phyloP scores from a whole-genome alignment of 176 grass and related monocot genomes.

The Cenchrus purpureus region DNA sequence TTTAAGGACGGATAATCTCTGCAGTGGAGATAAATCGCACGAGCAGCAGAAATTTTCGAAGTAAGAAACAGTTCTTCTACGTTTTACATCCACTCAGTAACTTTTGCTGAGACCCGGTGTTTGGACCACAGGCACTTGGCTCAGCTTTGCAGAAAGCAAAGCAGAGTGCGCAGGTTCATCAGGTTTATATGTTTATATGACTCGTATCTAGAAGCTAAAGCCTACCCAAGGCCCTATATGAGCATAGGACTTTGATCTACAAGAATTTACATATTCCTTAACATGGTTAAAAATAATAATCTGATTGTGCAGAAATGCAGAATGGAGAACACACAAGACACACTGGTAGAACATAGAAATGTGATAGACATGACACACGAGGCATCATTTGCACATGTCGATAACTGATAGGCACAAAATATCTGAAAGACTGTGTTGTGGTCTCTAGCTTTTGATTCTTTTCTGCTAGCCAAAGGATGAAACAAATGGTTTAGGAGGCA shows the following conservation, averaged over 20 bases:
- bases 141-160: too few relatives aligned
- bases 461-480: conserved; percentile 1
- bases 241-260: too few relatives aligned
- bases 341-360: not conserved
- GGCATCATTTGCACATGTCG: not conserved
- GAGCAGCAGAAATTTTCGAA: not conserved
- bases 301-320: not conserved
- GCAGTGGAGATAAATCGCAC: conserved; percentile 9
- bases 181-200: too few relatives aligned
- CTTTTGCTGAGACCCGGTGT: not conserved
- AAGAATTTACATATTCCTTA: not conserved
- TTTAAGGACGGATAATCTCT: not conserved
- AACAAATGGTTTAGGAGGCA: conserved; percentile 54
- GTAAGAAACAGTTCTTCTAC: not conserved
- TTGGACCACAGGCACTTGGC: too few relatives aligned
- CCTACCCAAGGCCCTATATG: not conserved
- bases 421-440: not conserved
- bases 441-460: not conserved
- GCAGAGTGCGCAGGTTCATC: too few relatives aligned
- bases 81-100: not conserved
- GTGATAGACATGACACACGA: not conserved
- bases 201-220: not conserved
- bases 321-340: not conserved
- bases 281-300: not conserved
- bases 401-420: not conserved